A percentile compares a stretch with the other conserved stretches of the same genome.
Conservation (phyloP, 192 early-diverging fungal species). For the Podila verticillata region DNA sequence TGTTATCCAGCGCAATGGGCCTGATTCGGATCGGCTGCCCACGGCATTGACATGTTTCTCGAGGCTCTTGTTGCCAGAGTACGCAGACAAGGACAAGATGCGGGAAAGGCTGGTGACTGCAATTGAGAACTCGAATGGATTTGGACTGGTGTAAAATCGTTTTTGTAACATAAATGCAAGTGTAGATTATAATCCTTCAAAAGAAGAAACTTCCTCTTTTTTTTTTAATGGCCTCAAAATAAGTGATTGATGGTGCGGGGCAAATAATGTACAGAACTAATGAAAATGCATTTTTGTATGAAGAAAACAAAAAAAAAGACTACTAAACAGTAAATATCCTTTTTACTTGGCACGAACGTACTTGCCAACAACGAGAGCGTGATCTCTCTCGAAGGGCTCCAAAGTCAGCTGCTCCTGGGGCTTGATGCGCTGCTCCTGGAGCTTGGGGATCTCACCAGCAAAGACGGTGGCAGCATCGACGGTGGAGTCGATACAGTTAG, state of each 20-base stretch:
- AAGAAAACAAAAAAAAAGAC: background rate
- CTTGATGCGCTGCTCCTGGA: constrained; percentile 88
- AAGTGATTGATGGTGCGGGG: constrained; percentile 58
- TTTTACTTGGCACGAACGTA: constrained; percentile 75
- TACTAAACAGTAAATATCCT: too few species aligned
- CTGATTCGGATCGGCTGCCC: constrained; percentile 86
- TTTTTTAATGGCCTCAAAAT: constrained; percentile 54
- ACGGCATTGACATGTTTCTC: constrained; percentile 94
- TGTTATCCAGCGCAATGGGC: constrained; percentile 96
- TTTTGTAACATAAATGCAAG: too few species aligned
- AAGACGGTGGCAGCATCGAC: constrained; percentile 96
- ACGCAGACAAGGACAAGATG: constrained; percentile 75
- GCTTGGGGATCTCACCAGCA: constrained; percentile 96
- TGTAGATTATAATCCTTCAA: too few species aligned
- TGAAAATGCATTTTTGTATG: constrained; percentile 21
- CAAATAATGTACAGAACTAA: constrained; percentile 16
- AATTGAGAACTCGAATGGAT: constrained; percentile 92
- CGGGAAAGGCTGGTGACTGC: constrained; percentile 80
- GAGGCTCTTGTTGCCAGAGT: constrained; percentile 88
- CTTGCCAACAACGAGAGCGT: constrained; percentile 95
- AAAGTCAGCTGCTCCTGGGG: constrained; percentile 97
- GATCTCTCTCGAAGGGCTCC: constrained; percentile 99
- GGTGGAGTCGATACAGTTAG: constrained; percentile 99
- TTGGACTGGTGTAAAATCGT: constrained; percentile 82
- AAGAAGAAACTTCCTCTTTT: background rate